Percentiles rank a stretch among this genome's conserved stretches.
These are phyloP conservation scores for Mortierella sp. DNA, from an alignment of 371 early-diverging fungal genomes.

Conservation along the genomic window DNA sequence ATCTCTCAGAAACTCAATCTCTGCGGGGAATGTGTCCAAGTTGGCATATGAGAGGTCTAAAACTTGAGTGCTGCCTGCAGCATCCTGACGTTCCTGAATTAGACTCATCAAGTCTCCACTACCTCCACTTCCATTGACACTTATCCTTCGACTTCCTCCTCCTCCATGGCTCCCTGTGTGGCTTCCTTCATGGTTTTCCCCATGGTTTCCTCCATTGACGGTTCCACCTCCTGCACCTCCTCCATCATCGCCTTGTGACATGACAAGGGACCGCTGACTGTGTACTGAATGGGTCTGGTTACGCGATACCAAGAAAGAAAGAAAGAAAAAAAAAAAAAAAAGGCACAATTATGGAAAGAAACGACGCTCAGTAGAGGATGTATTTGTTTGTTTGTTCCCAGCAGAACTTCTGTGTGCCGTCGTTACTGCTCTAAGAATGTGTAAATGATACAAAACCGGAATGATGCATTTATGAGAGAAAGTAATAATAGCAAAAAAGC, in stretches of 20 bases:
- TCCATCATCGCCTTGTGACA: conserved; percentile 48
- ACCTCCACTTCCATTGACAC: conserved; percentile 6
- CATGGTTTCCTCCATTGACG: too few species aligned
- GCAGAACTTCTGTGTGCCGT: not conserved
- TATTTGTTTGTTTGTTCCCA: not conserved
- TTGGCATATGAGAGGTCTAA: conserved; percentile 46
- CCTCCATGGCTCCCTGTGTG: conserved; percentile 4
- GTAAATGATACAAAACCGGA: not conserved
- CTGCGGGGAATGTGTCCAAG: conserved; percentile 42
- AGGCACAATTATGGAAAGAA: not conserved
- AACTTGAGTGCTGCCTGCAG: conserved; percentile 49
- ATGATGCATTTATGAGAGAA: not conserved
- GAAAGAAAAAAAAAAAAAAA: conserved; percentile 2
- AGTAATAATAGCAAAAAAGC: too few species aligned
- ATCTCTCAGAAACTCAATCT: conserved; percentile 51
- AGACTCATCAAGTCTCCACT: conserved; percentile 25
- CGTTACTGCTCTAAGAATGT: not conserved
- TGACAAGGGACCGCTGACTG: conserved; percentile 4
- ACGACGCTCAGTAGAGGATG: not conserved
- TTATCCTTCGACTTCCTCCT: conserved; percentile 11
- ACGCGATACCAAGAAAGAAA: not conserved
- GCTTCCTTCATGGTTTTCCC: not conserved
- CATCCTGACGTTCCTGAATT: conserved; percentile 41
- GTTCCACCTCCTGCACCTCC: conserved; percentile 4
- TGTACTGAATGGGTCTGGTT: not conserved